phyloP scores from a whole-genome alignment of 2,329 filamentous ascomycete genomes.

The Sarocladium strictum region DNA sequence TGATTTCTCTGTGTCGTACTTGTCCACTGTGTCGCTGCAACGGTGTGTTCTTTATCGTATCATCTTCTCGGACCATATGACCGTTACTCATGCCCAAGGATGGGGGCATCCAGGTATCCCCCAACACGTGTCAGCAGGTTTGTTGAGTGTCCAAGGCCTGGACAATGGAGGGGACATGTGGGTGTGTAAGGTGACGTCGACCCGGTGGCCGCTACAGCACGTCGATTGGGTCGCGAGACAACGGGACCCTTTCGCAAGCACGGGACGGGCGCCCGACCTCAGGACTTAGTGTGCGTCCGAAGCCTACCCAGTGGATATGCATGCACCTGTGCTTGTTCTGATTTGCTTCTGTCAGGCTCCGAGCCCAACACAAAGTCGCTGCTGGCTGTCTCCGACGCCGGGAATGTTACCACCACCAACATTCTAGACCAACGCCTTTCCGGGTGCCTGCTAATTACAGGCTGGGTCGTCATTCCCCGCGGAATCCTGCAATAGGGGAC shows the following conservation, averaged over 20 bases:
- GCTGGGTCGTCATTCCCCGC: constrained; percentile 4
- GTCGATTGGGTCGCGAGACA: constrained; percentile 4
- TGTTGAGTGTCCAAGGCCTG: constrained; percentile 3
- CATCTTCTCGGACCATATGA: neutral
- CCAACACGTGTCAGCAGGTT: constrained; percentile 9
- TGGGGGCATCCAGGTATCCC: neutral
- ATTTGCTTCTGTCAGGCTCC: neutral
- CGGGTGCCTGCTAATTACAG: constrained; percentile 7
- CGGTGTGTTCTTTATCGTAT: neutral
- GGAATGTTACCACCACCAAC: neutral
- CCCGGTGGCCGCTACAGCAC: neutral
- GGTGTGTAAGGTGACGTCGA: constrained; percentile 3
- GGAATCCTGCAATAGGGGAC: constrained; percentile 7
- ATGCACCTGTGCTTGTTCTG: neutral
- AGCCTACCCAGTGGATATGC: neutral
- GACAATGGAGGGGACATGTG: neutral
- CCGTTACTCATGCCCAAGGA: neutral
- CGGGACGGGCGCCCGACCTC: neutral
- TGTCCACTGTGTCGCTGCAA: neutral
- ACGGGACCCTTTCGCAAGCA: neutral
- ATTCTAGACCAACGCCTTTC: neutral
- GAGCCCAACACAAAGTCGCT: neutral
- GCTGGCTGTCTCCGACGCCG: neutral
- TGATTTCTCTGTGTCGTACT: neutral
- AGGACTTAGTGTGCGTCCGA: neutral